Evolutionary conservation across 2,329 filamentous ascomycete genomes (phyloP).

Genomic region (Zymoseptoria crescenta): DNA sequence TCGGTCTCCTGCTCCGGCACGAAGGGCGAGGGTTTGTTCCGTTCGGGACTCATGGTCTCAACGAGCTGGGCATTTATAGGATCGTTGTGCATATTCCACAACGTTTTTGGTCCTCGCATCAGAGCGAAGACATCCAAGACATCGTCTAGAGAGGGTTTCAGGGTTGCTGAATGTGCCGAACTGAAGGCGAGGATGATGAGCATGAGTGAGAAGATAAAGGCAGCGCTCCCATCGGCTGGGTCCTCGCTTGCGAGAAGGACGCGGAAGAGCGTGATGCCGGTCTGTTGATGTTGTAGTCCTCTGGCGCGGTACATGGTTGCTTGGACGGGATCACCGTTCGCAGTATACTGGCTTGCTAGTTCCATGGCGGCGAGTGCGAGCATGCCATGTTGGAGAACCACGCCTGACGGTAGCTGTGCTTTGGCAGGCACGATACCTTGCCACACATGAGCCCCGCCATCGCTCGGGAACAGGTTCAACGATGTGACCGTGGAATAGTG

Average conservation of each 20-base stretch:
- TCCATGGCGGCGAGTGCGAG: conserved; percentile 23
- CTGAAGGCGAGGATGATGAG: conserved; percentile 22
- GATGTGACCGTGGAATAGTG: conserved; percentile 22
- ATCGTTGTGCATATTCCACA: conserved; percentile 13
- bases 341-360: conserved; percentile 11
- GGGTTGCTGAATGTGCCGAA: conserved; percentile 15
- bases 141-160: conserved; percentile 17
- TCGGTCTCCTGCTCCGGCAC: background rate
- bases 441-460: background rate
- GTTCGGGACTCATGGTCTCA: conserved; percentile 2
- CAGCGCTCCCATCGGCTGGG: conserved; percentile 8
- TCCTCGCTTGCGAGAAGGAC: conserved; percentile 9
- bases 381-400: conserved; percentile 23
- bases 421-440: conserved; percentile 11
- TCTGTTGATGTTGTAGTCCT: conserved; percentile 24
- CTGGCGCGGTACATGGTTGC: conserved; percentile 18
- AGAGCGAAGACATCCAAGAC: conserved; percentile 21
- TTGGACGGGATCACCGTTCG: conserved; percentile 2
- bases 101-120: conserved; percentile 17
- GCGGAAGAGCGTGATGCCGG: conserved; percentile 21
- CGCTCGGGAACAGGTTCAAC: conserved; percentile 12
- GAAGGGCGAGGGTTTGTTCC: conserved; percentile 1
- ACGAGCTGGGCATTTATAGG: conserved; percentile 9
- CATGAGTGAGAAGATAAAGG: conserved; percentile 22
- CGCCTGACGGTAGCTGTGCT: conserved; percentile 8